phyloP scores from a whole-genome alignment of 2,329 filamentous ascomycete genomes.

The Leptographium flavum region DNA sequence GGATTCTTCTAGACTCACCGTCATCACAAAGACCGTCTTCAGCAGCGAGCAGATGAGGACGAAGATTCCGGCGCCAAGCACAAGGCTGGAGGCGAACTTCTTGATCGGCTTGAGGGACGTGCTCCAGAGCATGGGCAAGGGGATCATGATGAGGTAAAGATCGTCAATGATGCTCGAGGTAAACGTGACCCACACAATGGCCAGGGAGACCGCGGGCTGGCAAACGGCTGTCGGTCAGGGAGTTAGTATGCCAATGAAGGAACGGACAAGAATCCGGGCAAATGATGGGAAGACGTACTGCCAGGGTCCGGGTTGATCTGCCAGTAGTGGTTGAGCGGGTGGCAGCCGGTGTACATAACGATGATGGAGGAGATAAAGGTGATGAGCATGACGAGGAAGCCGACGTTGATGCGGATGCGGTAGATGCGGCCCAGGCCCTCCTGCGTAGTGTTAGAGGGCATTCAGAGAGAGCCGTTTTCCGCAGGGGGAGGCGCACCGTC shows the following conservation, averaged over 20 bases:
- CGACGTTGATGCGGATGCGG: slow-evolving; percentile 6
- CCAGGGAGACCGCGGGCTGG: slow-evolving; percentile 22
- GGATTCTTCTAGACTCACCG: slow-evolving; percentile 12
- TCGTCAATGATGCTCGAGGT: slow-evolving; percentile 35
- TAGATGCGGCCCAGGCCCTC: slow-evolving; percentile 1
- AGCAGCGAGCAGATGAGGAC: slow-evolving; percentile 21
- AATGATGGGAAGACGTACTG: slow-evolving; percentile 1
- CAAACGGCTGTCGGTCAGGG: slow-evolving; percentile 29
- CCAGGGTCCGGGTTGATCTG: slow-evolving; percentile 13
- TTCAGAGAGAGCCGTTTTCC: background rate
- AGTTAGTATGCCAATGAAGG: slow-evolving; percentile 11
- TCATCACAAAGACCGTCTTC: slow-evolving; percentile 19
- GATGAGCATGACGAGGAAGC: background rate
- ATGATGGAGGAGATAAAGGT: slow-evolving; percentile 1
- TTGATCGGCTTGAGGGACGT: slow-evolving; percentile 18
- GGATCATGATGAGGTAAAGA: slow-evolving; percentile 39
- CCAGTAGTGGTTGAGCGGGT: slow-evolving; percentile 9
- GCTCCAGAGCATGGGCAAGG: slow-evolving; percentile 28
- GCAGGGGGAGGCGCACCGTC: slow-evolving; percentile 17
- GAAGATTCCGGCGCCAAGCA: slow-evolving; percentile 21
- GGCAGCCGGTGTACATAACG: slow-evolving; percentile 2
- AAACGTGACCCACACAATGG: slow-evolving; percentile 28
- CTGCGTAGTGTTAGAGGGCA: background rate
- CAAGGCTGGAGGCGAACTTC: slow-evolving; percentile 19
- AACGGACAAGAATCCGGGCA: background rate